A percentile compares a stretch with the other conserved stretches of the same genome.
These are phyloP conservation scores for Cucurbitaria berberidis DNA, from an alignment of 2,329 filamentous ascomycete genomes.

Conservation along the genomic window DNA sequence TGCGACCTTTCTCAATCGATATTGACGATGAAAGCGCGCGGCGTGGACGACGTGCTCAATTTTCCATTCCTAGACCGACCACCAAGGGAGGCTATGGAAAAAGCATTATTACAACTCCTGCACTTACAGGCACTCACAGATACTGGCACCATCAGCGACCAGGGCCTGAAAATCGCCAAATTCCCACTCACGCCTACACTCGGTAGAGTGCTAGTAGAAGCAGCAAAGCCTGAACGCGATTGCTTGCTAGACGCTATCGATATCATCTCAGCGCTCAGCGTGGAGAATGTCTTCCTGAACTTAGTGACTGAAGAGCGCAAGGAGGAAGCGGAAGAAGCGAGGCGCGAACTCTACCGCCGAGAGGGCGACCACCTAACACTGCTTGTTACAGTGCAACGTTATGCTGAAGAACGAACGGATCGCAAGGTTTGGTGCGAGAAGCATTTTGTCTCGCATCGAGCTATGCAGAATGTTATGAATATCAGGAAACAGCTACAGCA, in stretches of 20 bases:
- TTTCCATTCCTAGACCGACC: slow-evolving; percentile 90
- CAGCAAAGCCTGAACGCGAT: slow-evolving; percentile 70
- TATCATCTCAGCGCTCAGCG: slow-evolving; percentile 72
- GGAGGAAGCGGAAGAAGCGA: slow-evolving; percentile 62
- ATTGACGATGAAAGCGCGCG: slow-evolving; percentile 91
- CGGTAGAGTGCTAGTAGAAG: slow-evolving; percentile 81
- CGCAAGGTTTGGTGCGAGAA: slow-evolving; percentile 65
- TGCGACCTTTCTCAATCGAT: slow-evolving; percentile 87
- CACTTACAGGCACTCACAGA: slow-evolving; percentile 77
- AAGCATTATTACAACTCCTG: slow-evolving; percentile 80
- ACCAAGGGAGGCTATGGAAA: slow-evolving; percentile 76
- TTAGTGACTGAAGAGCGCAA: slow-evolving; percentile 65
- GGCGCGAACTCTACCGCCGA: slow-evolving; percentile 62
- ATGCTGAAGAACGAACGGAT: slow-evolving; percentile 63
- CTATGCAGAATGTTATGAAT: slow-evolving; percentile 71
- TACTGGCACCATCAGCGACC: slow-evolving; percentile 72
- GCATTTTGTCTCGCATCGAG: slow-evolving; percentile 66
- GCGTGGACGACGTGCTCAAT: slow-evolving; percentile 77
- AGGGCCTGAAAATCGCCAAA: slow-evolving; percentile 77
- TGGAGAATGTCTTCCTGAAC: slow-evolving; percentile 68
- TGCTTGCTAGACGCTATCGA: slow-evolving; percentile 86
- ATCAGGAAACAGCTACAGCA: slow-evolving; percentile 66
- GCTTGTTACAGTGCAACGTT: slow-evolving; percentile 65
- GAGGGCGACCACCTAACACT: slow-evolving; percentile 70
- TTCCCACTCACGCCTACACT: slow-evolving; percentile 83